Conservation (phyloP, 495 filamentous ascomycete genomes). For the Trichoderma asperelloides region DNA sequence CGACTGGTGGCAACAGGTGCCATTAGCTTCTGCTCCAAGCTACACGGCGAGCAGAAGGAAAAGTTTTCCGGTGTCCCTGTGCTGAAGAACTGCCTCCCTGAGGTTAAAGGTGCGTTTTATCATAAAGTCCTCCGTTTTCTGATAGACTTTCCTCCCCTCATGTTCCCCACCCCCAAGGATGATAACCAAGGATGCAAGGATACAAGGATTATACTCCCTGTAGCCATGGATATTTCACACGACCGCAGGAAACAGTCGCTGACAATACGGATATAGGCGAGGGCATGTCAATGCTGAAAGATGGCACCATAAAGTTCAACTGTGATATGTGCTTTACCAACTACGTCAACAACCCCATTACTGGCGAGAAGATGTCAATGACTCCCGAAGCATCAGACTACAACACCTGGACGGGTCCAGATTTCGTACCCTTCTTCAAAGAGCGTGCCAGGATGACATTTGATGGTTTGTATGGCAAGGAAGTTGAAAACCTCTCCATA, state of each 20-base stretch:
- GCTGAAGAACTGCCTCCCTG: conserved; percentile 15
- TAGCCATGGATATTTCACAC: neutral
- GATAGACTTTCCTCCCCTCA: neutral
- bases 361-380: conserved; percentile 16
- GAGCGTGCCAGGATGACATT: conserved; percentile 10
- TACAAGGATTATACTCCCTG: neutral
- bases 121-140: neutral
- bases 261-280: conserved; percentile 16
- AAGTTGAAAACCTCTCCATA: conserved; percentile 12
- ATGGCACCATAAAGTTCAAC: conserved; percentile 21
- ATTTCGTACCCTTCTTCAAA: conserved; percentile 18
- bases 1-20: conserved; percentile 42
- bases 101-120: conserved; percentile 15
- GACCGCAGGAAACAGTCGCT: neutral
- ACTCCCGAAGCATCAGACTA: conserved; percentile 9
- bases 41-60: conserved; percentile 16
- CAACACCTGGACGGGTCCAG: conserved; percentile 14
- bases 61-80: conserved; percentile 23
- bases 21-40: conserved; percentile 29
- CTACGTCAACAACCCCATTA: conserved; percentile 6
- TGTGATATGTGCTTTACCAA: conserved; percentile 25
- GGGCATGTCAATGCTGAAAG: conserved; percentile 17
- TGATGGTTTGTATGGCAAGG: conserved; percentile 14
- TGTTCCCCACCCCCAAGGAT: neutral
- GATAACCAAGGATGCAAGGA: neutral